Base-by-base conservation (phyloP, 2,329 filamentous ascomycete species). In the Aspergillus quadrilineatus region DNA sequence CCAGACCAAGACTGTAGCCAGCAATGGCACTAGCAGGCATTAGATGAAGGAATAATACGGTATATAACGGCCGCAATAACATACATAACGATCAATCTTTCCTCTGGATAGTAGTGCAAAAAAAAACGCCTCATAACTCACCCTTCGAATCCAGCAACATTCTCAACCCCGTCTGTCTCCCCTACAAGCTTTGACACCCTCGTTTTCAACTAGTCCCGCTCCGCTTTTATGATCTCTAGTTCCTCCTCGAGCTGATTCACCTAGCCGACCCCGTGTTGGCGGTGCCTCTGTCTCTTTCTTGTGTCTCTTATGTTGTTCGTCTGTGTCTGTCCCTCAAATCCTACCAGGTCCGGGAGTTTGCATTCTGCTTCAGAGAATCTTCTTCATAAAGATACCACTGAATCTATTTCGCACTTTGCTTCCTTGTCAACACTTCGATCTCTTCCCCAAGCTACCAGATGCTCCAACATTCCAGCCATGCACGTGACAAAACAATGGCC, bases 131-230 rank as follows among this genome's bases (percentile, higher is more conserved):
- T 14, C 32, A 39, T n/a, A 36, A 7, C 22, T 22, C 22, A 22
- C 26, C 14, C 32, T 28, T 49, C 6, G 8, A 22, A 28, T 49
- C 46, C 15, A 49, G n/a, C 32, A 49, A 22, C 4, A n/a, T 48
- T n/a, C 26, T 48, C 15, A 48, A 14, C 7, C 45, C 45, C 45
- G 22, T 59, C 57, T 44, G 57, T 59, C 50, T 56, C 57, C 6
- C 57, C 57, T 26, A 49, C 57, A 50, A 59, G 34, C n/a, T 59
- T 59, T 9, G 57, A 59, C 12, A 59, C 53, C 9, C 53, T 44
- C 57, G 56, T 56, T 34, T 45, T 44, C 36, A 57, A 29, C 37
- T 51, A 41, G 51, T 59, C 50, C 28, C 54, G 54, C 26, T 57
- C 57, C 50, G 44, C 42, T 29, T 54, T 49, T 10, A 59, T 50